phyloP scores from a whole-genome alignment of 192 early-diverging fungal species.

The Linnemannia schmuckeri region DNA sequence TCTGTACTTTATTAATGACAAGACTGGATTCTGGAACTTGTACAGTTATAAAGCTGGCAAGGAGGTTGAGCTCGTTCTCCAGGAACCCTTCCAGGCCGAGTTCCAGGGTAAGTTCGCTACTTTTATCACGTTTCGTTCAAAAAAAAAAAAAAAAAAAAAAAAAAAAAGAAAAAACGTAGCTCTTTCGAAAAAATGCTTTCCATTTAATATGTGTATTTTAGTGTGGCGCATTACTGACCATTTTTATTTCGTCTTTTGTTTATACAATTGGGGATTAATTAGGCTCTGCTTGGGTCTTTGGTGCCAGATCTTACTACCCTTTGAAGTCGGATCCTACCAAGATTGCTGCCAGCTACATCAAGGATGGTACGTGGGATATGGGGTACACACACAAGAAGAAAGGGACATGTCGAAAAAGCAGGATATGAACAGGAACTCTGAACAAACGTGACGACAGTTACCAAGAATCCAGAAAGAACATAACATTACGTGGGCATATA shows the following conservation, averaged over 20 bases:
- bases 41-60: constrained; percentile 62
- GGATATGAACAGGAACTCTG: too few species aligned
- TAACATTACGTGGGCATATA: too few species aligned
- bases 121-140: too few species aligned
- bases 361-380: constrained; percentile 19
- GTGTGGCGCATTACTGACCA: too few species aligned
- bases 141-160: not conserved
- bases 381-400: not conserved
- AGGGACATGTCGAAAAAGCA: not conserved
- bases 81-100: constrained; percentile 67
- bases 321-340: constrained; percentile 55
- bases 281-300: constrained; percentile 49
- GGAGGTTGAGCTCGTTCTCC: constrained; percentile 55
- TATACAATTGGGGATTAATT: constrained; percentile 12
- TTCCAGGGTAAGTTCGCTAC: constrained; percentile 62
- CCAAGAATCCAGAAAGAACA: not conserved
- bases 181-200: not conserved
- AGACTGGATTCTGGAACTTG: constrained; percentile 80
- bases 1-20: constrained; percentile 77
- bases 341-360: constrained; percentile 48
- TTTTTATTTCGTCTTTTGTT: constrained; percentile 26
- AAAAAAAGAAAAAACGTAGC: not conserved
- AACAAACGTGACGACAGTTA: not conserved
- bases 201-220: not conserved
- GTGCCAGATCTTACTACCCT: constrained; percentile 39